Evolutionary conservation across 2,329 filamentous ascomycete genomes (phyloP).

Genomic region (Emydomyces testavorans): DNA sequence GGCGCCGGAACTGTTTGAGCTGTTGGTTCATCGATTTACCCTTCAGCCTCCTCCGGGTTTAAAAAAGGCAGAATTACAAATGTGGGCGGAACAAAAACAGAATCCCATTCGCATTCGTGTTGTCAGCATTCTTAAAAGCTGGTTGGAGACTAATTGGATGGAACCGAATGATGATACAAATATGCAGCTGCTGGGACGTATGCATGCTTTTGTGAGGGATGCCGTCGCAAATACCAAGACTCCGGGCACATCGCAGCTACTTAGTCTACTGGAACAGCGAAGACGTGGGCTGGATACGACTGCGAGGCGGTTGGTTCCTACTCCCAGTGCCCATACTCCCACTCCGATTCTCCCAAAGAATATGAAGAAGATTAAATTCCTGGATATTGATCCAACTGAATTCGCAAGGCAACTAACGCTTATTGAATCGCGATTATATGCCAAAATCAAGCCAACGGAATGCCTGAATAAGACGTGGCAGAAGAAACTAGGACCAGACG

Average conservation of each 20-base stretch:
- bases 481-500: conserved; percentile 69
- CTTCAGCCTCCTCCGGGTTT: conserved; percentile 84
- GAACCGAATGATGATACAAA: conserved; percentile 79
- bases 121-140: conserved; percentile 94
- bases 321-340: conserved; percentile 69
- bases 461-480: conserved; percentile 99
- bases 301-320: conserved; percentile 75
- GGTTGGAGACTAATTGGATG: conserved; percentile 99
- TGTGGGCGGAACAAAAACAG: conserved; percentile 88
- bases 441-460: conserved; percentile 90
- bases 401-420: conserved; percentile 97
- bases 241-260: conserved; percentile 70
- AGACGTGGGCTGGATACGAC: conserved; percentile 78
- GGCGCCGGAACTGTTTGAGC: conserved; percentile 80
- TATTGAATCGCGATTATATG: conserved; percentile 87
- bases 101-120: conserved; percentile 92
- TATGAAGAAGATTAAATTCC: conserved; percentile 98
- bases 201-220: conserved; percentile 83
- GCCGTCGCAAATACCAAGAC: conserved; percentile 89
- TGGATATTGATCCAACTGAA: conserved; percentile 90
- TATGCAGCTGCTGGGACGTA: conserved; percentile 72
- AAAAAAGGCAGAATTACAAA: conserved; percentile 61
- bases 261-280: conserved; percentile 79
- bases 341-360: conserved; percentile 92
- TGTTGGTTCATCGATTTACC: conserved; percentile 81